phyloP scores from a whole-genome alignment of 352 stramenopile species.

The Pythium rishiriense region DNA sequence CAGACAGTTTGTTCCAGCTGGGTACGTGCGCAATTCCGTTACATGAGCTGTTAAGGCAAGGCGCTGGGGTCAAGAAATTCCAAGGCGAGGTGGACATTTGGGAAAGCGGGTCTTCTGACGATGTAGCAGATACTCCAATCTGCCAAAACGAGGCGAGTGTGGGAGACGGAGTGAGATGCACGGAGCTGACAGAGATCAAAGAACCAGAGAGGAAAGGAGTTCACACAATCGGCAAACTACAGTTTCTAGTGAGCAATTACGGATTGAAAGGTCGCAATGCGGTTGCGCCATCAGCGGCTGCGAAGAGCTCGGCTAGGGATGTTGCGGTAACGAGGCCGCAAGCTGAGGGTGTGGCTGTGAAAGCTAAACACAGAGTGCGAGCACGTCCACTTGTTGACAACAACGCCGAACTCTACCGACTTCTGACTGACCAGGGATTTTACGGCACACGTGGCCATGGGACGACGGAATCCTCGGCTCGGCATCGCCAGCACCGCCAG shows the following conservation, averaged over 20 bases:
- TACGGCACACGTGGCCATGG: constrained; percentile 33
- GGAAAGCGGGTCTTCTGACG: constrained; percentile 3
- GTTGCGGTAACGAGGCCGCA: not conserved
- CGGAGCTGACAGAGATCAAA: constrained; percentile 13
- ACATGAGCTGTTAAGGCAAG: constrained; percentile 88
- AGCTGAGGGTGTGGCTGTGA: not conserved
- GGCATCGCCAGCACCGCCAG: constrained; percentile 9
- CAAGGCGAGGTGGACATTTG: constrained; percentile 71
- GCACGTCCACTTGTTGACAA: constrained; percentile 71
- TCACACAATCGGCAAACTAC: constrained; percentile 57
- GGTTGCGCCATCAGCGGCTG: constrained; percentile 3
- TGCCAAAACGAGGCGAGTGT: not conserved
- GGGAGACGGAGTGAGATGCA: not conserved
- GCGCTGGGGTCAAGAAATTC: constrained; percentile 87
- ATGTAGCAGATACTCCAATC: not conserved
- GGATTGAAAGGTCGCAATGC: constrained; percentile 48
- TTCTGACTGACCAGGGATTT: constrained; percentile 67
- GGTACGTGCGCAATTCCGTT: constrained; percentile 86
- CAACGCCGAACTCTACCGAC: constrained; percentile 64
- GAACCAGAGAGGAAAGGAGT: not conserved
- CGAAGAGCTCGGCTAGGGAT: not conserved
- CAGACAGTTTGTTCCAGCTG: constrained; percentile 88
- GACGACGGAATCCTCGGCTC: not conserved
- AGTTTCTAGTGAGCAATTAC: constrained; percentile 90
- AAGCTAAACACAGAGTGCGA: constrained; percentile 65